phyloP scores from a whole-genome alignment of 139 green algal genomes.

The Cymbomonas tetramitiformis region DNA sequence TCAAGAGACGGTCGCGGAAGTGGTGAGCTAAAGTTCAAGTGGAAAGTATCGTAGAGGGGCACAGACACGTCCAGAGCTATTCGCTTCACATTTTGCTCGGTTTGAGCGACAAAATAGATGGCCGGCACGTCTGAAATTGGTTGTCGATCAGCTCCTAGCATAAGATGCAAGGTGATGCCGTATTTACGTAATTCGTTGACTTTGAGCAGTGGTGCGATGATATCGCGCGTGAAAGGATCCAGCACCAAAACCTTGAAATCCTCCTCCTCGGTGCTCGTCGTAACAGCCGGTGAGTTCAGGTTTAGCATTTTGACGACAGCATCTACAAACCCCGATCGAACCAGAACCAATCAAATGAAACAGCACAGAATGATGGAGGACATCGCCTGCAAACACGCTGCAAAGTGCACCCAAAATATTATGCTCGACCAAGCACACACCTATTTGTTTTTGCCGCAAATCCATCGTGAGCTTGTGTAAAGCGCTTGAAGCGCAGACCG shows the following conservation, averaged over 20 bases:
- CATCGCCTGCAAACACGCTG: too few relatives aligned
- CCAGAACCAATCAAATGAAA: not conserved
- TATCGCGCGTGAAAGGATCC: conserved; percentile 68
- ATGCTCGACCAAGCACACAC: not conserved
- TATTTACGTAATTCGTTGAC: conserved; percentile 75
- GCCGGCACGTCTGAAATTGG: conserved; percentile 87
- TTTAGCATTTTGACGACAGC: conserved; percentile 34
- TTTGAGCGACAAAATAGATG: conserved; percentile 83
- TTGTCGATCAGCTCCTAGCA: conserved; percentile 71
- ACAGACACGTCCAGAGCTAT: conserved; percentile 53
- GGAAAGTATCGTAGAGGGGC: conserved; percentile 72
- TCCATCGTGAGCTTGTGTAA: too few relatives aligned
- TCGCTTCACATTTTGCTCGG: conserved; percentile 41
- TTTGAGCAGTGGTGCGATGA: conserved; percentile 79
- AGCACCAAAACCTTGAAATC: conserved; percentile 89
- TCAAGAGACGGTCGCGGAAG: conserved; percentile 61
- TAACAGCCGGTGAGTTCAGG: conserved; percentile 30
- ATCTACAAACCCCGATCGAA: conserved; percentile 15
- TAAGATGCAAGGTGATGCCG: conserved; percentile 86
- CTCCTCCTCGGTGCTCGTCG: conserved; percentile 30
- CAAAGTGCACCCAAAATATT: too few relatives aligned
- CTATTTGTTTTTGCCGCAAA: not conserved
- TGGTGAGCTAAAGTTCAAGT: conserved; percentile 80
- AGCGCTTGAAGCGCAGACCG: not conserved
- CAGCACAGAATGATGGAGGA: too few relatives aligned